Evolutionary conservation across 106 monocot species (phyloP).

Genomic region (Acanthochlamys bracteata): DNA sequence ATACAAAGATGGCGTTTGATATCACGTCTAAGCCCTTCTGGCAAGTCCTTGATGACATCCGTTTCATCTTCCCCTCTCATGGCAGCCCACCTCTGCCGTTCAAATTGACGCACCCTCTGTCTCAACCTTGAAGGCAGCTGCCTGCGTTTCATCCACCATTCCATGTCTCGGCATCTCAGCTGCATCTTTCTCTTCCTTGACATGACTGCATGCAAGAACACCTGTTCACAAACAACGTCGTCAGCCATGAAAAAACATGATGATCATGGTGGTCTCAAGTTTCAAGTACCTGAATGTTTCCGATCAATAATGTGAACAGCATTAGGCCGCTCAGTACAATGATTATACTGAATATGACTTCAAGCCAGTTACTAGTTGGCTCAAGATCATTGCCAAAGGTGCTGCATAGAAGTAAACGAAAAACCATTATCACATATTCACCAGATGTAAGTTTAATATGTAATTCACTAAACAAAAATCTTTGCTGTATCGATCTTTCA

Average conservation of each 20-base stretch:
- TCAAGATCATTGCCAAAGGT: constrained; percentile 87
- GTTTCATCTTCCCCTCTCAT: constrained; percentile 85
- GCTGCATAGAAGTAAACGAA: constrained; percentile 18
- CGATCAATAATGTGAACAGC: constrained; percentile 89
- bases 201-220: constrained; percentile 84
- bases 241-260: not conserved
- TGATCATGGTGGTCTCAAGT: too few species aligned
- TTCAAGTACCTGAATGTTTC: constrained; percentile 75
- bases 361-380: constrained; percentile 87
- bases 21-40: constrained; percentile 73
- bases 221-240: constrained; percentile 19
- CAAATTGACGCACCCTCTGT: constrained; percentile 74
- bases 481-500: too few species aligned
- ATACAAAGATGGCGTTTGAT: constrained; percentile 82
- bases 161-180: constrained; percentile 76
- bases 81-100: constrained; percentile 64
- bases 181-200: constrained; percentile 86
- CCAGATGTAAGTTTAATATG: not conserved
- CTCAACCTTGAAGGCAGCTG: constrained; percentile 67
- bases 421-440: not conserved
- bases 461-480: not conserved
- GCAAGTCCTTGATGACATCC: constrained; percentile 72
- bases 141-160: constrained; percentile 97
- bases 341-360: constrained; percentile 87
- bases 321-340: constrained; percentile 65